Conservation (phyloP, 2,329 filamentous ascomycete species). For the Ceratocystis smalleyi region DNA sequence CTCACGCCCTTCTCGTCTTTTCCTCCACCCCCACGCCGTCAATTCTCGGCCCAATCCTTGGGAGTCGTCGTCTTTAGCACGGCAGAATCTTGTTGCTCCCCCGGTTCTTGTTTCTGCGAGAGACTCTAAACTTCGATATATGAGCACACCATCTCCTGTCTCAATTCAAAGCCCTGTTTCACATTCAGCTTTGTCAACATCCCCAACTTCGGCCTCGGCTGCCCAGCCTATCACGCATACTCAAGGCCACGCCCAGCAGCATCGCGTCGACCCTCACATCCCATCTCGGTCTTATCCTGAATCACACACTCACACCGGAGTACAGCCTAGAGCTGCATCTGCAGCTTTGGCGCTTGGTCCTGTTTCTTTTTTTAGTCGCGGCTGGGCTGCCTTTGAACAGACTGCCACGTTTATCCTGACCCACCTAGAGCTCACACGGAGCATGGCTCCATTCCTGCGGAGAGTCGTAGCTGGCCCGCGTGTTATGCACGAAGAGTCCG, state of each 20-base stretch:
- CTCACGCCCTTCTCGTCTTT: background rate
- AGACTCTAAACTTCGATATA: background rate
- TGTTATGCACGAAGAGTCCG: conserved; percentile 67
- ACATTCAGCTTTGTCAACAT: background rate
- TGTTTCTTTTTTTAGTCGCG: background rate
- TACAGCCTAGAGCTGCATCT: background rate
- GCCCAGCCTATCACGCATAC: background rate
- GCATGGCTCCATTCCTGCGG: conserved; percentile 60
- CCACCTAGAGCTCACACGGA: conserved; percentile 9
- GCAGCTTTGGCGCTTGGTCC: background rate
- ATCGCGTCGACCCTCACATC: background rate
- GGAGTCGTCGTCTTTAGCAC: background rate
- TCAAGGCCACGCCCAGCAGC: background rate
- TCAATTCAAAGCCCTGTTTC: background rate
- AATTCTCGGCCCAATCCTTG: background rate
- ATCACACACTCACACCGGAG: background rate
- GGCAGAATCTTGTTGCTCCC: background rate
- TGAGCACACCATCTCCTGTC: background rate
- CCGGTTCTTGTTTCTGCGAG: background rate
- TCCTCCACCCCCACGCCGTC: background rate
- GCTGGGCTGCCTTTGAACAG: background rate
- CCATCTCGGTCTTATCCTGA: background rate
- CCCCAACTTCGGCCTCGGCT: background rate
- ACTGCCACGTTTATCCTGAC: conserved; percentile 10
- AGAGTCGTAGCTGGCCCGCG: conserved; percentile 85